These are phyloP conservation scores for Tetrahymena elliotti DNA, from an alignment of 73 alveolate species.

Conservation along the genomic window DNA sequence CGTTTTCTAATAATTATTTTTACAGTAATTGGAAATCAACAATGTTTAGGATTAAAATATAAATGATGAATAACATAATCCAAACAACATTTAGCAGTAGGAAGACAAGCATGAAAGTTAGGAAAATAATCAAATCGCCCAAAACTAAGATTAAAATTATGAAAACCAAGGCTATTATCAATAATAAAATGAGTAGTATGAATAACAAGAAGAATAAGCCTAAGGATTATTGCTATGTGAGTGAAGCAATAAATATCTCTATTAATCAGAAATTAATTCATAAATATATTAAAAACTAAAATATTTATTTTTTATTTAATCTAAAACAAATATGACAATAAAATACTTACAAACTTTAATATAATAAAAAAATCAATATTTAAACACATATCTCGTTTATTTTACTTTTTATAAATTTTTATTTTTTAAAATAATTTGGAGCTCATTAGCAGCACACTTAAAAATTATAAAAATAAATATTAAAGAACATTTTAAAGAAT, in stretches of 20 bases:
- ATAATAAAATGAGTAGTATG: neutral
- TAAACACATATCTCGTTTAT: too few relatives aligned
- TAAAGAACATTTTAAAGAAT: neutral
- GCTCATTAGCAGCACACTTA: too few relatives aligned
- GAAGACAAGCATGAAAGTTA: neutral
- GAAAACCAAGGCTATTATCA: neutral
- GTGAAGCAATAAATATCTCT: neutral
- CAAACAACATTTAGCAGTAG: neutral
- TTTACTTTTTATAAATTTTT: neutral
- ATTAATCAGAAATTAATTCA: neutral
- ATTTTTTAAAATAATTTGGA: too few relatives aligned
- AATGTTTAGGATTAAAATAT: neutral
- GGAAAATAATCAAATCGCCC: neutral
- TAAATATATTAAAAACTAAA: too few relatives aligned
- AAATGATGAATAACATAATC: neutral
- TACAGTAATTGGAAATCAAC: neutral
- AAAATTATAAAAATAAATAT: too few relatives aligned
- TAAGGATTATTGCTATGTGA: neutral
- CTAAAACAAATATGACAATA: neutral
- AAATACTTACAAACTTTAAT: too few relatives aligned
- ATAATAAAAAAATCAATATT: too few relatives aligned
- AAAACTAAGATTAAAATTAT: too few relatives aligned
- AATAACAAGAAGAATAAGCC: neutral
- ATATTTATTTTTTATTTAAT: too few relatives aligned
- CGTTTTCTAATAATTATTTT: neutral